Evolutionary conservation across 1,284 basidiomycete genomes (phyloP).

Genomic region (Trametes sp.): DNA sequence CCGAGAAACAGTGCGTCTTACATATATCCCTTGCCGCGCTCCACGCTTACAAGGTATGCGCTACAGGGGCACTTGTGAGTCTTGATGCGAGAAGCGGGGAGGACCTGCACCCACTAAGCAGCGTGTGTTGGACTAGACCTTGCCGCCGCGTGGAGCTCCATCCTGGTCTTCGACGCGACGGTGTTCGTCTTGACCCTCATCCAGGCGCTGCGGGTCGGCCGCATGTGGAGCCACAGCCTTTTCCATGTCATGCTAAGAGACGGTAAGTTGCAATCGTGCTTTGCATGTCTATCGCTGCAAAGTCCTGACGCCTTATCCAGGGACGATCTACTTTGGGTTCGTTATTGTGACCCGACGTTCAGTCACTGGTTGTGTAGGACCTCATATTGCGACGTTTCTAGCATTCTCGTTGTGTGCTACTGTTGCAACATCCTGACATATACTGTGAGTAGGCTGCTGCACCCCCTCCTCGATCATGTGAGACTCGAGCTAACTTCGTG

Average conservation of each 20-base stretch:
- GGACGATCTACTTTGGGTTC: conserved; percentile 20
- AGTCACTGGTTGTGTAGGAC: not conserved
- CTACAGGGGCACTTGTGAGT: conserved; percentile 15
- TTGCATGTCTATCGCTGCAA: not conserved
- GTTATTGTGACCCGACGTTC: not conserved
- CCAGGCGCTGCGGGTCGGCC: conserved; percentile 7
- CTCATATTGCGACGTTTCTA: not conserved
- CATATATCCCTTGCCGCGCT: no score
- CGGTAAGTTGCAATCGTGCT: conserved; percentile 1
- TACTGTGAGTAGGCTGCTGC: not conserved
- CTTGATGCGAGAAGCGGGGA: no score
- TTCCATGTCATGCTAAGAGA: conserved; percentile 17
- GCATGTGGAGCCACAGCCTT: conserved; percentile 11
- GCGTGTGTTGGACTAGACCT: not conserved
- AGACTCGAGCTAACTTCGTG: no score
- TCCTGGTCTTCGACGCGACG: conserved; percentile 15
- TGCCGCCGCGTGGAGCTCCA: conserved; percentile 13
- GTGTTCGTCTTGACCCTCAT: conserved; percentile 15
- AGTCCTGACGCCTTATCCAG: not conserved
- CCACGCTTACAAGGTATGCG: not conserved
- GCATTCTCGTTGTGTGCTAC: conserved; percentile 13
- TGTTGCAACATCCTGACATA: conserved; percentile 14
- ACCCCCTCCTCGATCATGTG: not conserved
- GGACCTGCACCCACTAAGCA: not conserved
- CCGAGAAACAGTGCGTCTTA: conserved; percentile 22